Evolutionary conservation across 805 yeast species (phyloP), one percentile per base, ranked within the genome.

Genomic region (Suhomyces xylopsoci): DNA sequence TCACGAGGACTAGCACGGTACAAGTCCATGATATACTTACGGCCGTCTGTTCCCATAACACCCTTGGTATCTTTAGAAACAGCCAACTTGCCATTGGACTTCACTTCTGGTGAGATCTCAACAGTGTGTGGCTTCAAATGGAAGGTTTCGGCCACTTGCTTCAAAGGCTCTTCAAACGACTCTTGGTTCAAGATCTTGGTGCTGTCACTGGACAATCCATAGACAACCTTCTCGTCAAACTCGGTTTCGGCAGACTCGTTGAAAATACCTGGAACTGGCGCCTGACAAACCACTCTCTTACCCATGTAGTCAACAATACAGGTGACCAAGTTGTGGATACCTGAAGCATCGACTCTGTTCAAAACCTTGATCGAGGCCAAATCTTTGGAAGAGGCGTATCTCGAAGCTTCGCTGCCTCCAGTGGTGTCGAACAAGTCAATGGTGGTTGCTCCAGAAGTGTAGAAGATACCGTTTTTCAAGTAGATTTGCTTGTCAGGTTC

Each of bases 251-350:
- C 66, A 26, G 63, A 60, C 52, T 74, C 71, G 51, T 81, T 75
- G 68, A 88, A 85, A 52, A 88, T 82, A 54, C 98, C 98, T 14
- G 99, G 99, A 44, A 93, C 96, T 10, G 97, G 97, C 12, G 97
- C 89, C 74, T 93, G 98, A 67, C 96, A 90, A 38, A 93, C 80
- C 36, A 93, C 77, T 68, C 98, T 82, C 62, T 83, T 86, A 55
- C 98, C 99, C 64, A 88, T 84, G 71, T 82, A 93, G 69, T 93
- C 98, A 51, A 93, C 89, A 53, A 91, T 79, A n/a, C 92, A 80
- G 3, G 97, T 88, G 61, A 89, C 81, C 54, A 93, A 76, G 49
- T 87, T 85, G 62, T 83, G 81, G 40, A 91, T 76, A 45, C 85
- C 89, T 9, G 71, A 72, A 32, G 82, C 64, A 61, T 87, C 90